Percentiles rank a stretch among this genome's conserved stretches.
These are phyloP conservation scores for Vachellia pachyceras DNA, from an alignment of 306 rosid genomes.

Conservation along the genomic window DNA sequence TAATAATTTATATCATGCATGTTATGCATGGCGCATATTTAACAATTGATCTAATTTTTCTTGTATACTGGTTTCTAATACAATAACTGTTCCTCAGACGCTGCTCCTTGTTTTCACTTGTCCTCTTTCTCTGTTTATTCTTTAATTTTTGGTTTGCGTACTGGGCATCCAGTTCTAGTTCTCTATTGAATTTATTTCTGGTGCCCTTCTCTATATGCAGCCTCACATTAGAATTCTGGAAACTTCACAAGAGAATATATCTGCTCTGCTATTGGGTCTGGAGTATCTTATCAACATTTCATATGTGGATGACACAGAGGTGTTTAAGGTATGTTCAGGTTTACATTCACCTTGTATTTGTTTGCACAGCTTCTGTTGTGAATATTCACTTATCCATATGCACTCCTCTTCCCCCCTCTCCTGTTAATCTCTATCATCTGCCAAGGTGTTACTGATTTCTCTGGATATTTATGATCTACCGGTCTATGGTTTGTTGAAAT, in stretches of 20 bases:
- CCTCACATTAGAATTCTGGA: slow-evolving; percentile 84
- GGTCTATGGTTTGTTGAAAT: slow-evolving; percentile 30
- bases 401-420: not conserved
- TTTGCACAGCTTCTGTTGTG: not conserved
- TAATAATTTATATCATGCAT: not conserved
- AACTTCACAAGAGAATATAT: slow-evolving; percentile 73
- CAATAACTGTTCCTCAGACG: not conserved
- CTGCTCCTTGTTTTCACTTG: not conserved
- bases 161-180: slow-evolving; percentile 1
- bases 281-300: slow-evolving; percentile 95
- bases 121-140: no score
- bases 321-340: slow-evolving; percentile 70
- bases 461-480: not conserved
- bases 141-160: not conserved
- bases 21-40: slow-evolving; percentile 1
- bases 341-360: not conserved
- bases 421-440: slow-evolving; percentile 9
- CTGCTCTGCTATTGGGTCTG: slow-evolving; percentile 82
- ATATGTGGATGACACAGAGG: slow-evolving; percentile 88
- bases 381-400: not conserved
- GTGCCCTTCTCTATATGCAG: slow-evolving; percentile 47
- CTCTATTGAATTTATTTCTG: not conserved
- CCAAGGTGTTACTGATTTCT: slow-evolving; percentile 1
- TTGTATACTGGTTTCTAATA: not conserved
- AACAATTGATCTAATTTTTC: not conserved